phyloP scores from a whole-genome alignment of 2,329 filamentous ascomycete genomes.

The Penicillium sp. region DNA sequence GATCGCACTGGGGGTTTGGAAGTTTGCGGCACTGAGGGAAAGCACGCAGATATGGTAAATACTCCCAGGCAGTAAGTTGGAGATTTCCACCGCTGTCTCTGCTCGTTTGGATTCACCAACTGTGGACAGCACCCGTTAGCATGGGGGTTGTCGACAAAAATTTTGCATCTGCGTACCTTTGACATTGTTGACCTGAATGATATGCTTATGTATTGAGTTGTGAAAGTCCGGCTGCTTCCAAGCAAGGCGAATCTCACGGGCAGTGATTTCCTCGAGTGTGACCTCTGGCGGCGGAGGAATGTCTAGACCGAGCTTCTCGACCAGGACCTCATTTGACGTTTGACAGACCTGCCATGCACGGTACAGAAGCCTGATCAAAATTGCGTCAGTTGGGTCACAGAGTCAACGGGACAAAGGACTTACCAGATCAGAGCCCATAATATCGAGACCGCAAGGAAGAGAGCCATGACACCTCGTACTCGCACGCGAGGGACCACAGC shows the following conservation, averaged over 20 bases:
- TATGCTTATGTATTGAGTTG: slow-evolving; percentile 76
- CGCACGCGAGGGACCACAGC: slow-evolving; percentile 48
- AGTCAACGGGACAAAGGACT: slow-evolving; percentile 15
- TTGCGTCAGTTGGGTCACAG: slow-evolving; percentile 1
- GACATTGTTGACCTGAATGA: slow-evolving; percentile 90
- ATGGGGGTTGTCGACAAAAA: slow-evolving; percentile 1
- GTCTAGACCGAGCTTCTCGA: slow-evolving; percentile 88
- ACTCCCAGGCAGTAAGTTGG: slow-evolving; percentile 78
- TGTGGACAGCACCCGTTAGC: slow-evolving; percentile 37
- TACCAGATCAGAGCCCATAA: slow-evolving; percentile 54
- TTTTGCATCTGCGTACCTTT: slow-evolving; percentile 60
- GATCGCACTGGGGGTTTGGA: slow-evolving; percentile 83
- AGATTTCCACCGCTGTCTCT: slow-evolving; percentile 88
- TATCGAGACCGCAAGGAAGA: slow-evolving; percentile 49
- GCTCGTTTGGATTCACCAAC: slow-evolving; percentile 81
- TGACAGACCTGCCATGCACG: slow-evolving; percentile 85
- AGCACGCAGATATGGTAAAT: slow-evolving; percentile 95
- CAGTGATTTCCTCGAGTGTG: slow-evolving; percentile 83
- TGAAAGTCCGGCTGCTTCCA: slow-evolving; percentile 76
- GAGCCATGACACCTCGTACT: slow-evolving; percentile 52
- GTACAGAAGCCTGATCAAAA: slow-evolving; percentile 68
- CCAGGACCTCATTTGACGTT: slow-evolving; percentile 87
- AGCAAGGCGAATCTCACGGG: slow-evolving; percentile 83
- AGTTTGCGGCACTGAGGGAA: slow-evolving; percentile 86
- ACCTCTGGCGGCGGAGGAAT: slow-evolving; percentile 88